Percentiles rank a stretch among this genome's conserved stretches.
Conservation (phyloP, 1,284 basidiomycete species). For the Ganoderma meredithae region DNA sequence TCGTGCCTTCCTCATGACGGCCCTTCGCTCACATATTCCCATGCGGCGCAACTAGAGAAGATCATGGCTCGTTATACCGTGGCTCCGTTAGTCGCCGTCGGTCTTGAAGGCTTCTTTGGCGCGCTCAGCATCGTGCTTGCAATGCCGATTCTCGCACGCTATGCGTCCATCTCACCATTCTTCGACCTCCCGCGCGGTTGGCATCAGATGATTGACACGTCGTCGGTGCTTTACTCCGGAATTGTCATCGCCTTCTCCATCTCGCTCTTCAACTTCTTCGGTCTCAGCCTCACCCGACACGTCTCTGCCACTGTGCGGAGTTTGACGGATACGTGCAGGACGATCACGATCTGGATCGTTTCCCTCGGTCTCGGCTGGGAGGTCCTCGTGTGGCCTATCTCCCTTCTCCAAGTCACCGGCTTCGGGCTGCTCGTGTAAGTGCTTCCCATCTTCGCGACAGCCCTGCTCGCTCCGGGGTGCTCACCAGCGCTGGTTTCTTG, state of each 20-base stretch:
- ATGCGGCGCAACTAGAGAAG: slow-evolving; percentile 62
- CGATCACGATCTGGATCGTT: slow-evolving; percentile 91
- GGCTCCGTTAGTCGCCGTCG: slow-evolving; percentile 93
- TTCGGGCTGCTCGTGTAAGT: slow-evolving; percentile 91
- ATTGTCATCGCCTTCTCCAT: slow-evolving; percentile 78
- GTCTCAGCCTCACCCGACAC: slow-evolving; percentile 90
- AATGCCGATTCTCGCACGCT: slow-evolving; percentile 64
- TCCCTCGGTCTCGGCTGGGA: slow-evolving; percentile 95
- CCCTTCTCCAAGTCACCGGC: slow-evolving; percentile 87
- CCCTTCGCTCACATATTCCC: slow-evolving; percentile 13
- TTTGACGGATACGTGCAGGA: slow-evolving; percentile 95
- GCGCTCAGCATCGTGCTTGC: slow-evolving; percentile 77
- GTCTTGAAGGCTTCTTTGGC: slow-evolving; percentile 95
- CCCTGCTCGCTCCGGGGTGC: slow-evolving; percentile 13
- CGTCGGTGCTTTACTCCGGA: slow-evolving; percentile 80
- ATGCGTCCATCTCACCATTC: slow-evolving; percentile 69
- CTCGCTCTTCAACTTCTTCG: slow-evolving; percentile 95
- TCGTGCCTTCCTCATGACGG: slow-evolving; percentile 3
- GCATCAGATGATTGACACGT: slow-evolving; percentile 86
- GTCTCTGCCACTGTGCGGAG: slow-evolving; percentile 90
- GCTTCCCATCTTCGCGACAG: slow-evolving; percentile 33
- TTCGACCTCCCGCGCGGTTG: slow-evolving; percentile 94
- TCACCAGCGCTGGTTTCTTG: slow-evolving; percentile 1
- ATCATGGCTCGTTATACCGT: slow-evolving; percentile 91
- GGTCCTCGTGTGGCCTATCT: slow-evolving; percentile 81